Conservation (phyloP, 768 basidiomycete genomes). For the Termitomyces sp. region DNA sequence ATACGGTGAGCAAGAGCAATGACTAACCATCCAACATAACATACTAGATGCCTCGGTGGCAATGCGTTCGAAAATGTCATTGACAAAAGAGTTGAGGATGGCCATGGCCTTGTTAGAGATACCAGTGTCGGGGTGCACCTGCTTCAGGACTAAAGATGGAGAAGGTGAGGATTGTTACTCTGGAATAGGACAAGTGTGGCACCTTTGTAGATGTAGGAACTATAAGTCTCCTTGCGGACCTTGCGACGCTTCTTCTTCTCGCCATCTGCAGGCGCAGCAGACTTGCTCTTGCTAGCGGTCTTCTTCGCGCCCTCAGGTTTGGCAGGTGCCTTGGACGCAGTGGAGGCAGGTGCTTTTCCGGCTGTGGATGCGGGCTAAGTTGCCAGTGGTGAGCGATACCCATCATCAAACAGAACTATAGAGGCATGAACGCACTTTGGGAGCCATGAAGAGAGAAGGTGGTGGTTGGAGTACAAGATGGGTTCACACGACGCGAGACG, state of each 20-base stretch:
- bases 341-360: constrained; percentile 14
- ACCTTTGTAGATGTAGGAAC: constrained; percentile 85
- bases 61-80: constrained; percentile 81
- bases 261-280: constrained; percentile 41
- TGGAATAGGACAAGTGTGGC: constrained; percentile 10
- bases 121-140: constrained; percentile 92
- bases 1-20: not conserved
- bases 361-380: constrained; percentile 13
- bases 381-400: not conserved
- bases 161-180: not conserved
- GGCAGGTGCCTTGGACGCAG: constrained; percentile 48
- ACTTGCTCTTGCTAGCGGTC: constrained; percentile 31
- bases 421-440: constrained; percentile 4
- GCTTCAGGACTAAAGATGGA: constrained; percentile 63
- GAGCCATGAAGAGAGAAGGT: constrained; percentile 10
- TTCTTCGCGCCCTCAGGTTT: constrained; percentile 38
- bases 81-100: constrained; percentile 79
- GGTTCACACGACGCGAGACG: constrained; percentile 11
- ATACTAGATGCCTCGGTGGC: constrained; percentile 67
- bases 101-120: constrained; percentile 89
- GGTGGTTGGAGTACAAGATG: constrained; percentile 8
- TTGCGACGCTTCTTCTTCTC: constrained; percentile 83
- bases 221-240: constrained; percentile 77
- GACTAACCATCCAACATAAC: constrained; percentile 13
- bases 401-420: not conserved